Conservation (phyloP, 2,329 filamentous ascomycete species). For the Phoma sp. region DNA sequence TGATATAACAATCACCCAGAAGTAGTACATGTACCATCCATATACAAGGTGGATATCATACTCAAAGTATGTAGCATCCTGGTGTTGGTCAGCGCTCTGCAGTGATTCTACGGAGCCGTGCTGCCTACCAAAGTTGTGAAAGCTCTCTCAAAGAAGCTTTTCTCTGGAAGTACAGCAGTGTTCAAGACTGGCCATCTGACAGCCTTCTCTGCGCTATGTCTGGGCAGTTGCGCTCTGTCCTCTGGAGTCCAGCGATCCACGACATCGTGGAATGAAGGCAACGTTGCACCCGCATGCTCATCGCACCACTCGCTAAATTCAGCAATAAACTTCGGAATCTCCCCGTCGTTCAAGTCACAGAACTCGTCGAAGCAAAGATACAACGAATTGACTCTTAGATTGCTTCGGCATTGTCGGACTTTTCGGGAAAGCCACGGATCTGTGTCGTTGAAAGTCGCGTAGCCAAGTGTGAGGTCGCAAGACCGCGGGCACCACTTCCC, state of each 20-base stretch:
- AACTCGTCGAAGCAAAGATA: constrained; percentile 41
- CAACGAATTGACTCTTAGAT: constrained; percentile 33
- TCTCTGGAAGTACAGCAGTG: constrained; percentile 33
- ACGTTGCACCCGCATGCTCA: constrained; percentile 26
- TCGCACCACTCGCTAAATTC: constrained; percentile 32
- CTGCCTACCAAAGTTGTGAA: constrained; percentile 39
- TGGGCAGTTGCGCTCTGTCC: constrained; percentile 22
- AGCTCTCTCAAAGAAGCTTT: constrained; percentile 32
- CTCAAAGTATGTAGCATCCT: constrained; percentile 39
- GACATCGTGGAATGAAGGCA: constrained; percentile 36
- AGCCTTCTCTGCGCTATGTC: constrained; percentile 31
- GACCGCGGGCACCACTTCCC: constrained; percentile 40
- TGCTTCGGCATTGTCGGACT: constrained; percentile 36
- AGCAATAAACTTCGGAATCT: constrained; percentile 27
- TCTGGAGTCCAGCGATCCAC: constrained; percentile 33
- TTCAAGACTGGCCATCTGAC: constrained; percentile 22
- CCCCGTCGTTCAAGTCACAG: constrained; percentile 26
- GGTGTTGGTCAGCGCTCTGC: not conserved
- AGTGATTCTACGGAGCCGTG: not conserved
- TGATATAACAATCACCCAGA: constrained; percentile 38
- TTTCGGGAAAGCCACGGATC: constrained; percentile 34
- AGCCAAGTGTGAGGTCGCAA: constrained; percentile 39
- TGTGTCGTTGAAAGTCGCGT: constrained; percentile 45
- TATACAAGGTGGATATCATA: constrained; percentile 41
- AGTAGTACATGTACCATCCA: constrained; percentile 45